phyloP scores from a whole-genome alignment of 1,284 basidiomycete species.

The Moesziomyces sp. region DNA sequence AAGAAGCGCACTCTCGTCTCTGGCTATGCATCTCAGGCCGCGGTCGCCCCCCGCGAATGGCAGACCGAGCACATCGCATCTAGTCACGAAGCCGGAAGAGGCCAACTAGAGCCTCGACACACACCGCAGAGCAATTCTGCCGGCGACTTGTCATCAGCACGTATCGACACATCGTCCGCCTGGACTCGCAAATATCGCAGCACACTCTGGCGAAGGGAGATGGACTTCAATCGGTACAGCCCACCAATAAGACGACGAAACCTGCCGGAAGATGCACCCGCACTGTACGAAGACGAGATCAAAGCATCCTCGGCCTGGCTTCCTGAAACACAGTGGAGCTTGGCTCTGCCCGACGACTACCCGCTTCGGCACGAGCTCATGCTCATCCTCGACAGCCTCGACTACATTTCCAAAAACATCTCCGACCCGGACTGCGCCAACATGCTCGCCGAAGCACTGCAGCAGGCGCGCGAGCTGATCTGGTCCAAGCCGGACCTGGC shows the following conservation, averaged over 20 bases:
- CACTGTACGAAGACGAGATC: conserved; percentile 39
- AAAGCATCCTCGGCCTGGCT: conserved; percentile 26
- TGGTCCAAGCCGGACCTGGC: conserved; percentile 17
- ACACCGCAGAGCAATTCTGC: background rate
- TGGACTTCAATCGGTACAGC: conserved; percentile 37
- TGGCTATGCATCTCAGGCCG: background rate
- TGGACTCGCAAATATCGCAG: conserved; percentile 29
- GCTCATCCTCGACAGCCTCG: conserved; percentile 37
- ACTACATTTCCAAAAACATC: conserved; percentile 19
- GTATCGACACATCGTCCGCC: conserved; percentile 1
- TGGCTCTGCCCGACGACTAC: conserved; percentile 25
- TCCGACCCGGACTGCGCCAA: conserved; percentile 19
- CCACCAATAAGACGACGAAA: conserved; percentile 17
- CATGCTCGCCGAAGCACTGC: conserved; percentile 17
- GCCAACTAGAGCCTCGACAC: background rate
- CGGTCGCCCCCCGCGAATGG: background rate
- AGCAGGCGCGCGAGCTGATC: conserved; percentile 23
- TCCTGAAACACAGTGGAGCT: conserved; percentile 18
- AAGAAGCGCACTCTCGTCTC: background rate
- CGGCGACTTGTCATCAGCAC: background rate
- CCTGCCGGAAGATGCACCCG: conserved; percentile 31
- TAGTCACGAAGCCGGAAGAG: background rate
- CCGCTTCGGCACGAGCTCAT: conserved; percentile 25
- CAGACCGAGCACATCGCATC: background rate
- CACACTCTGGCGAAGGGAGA: conserved; percentile 33